Evolutionary conservation across 2,329 filamentous ascomycete species (phyloP), one percentile per base, ranked within the genome.

Genomic region (Botrytis hyacinthi): DNA sequence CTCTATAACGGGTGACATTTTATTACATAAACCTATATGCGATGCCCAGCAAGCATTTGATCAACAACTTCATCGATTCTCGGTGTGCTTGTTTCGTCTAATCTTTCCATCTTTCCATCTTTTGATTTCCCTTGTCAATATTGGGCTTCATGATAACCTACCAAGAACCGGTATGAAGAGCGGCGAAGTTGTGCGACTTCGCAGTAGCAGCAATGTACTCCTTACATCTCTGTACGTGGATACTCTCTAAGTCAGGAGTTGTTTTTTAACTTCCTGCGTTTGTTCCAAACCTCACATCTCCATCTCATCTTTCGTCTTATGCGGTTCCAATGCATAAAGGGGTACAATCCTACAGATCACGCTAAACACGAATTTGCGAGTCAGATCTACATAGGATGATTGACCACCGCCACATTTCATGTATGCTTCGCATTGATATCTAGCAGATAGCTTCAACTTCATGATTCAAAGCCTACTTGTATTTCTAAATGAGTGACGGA

Each of bases 401-500:
- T 51, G 46, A 51, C 22, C 37, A n/a, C 22, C 44, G 35, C 63
- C 63, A 18, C 44, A 67, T 54, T 67, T 67, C 65, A 54, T 54
- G n/a, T 20, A 67, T 18, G 32, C 65, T n/a, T 40, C 26, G 32
- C 29, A 51, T 67, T 51, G n/a, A 54, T 12, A 51, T 51, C 48
- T 40, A 26, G 32, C 46, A 48, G 54, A 40, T 54, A 42, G 5
- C 40, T 29, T 57, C 66, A 57, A 22, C 40, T 54, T 54, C 46
- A 68, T 40, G 32, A 68, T 68, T 42, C 46, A 68, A 68, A n/a
- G 14, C n/a, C 35, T 35, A 29, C 48, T 57, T 20, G 42, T 18
- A 65, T 18, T 54, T 29, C 14, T 57, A 14, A 40, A 44, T 12
- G n/a, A 42, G 26, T 7, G 22, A 42, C 35, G 35, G 26, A 68